Evolutionary conservation across 225 moss, liverwort and hornwort genomes (phyloP).

Genomic region (Pseudisothecium myosuroides): DNA sequence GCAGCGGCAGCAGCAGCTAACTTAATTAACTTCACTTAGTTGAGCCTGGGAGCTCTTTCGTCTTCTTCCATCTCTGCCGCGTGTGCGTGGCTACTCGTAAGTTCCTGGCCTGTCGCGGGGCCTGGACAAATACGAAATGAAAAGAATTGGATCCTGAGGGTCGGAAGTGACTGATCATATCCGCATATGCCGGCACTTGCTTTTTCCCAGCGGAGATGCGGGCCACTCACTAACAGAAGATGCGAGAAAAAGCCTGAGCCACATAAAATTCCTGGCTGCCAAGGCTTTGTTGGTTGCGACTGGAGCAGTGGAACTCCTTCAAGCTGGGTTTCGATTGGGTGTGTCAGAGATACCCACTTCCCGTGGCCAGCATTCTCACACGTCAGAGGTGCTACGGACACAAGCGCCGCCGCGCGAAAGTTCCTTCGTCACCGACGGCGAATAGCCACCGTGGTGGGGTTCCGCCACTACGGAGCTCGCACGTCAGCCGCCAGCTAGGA

Average conservation of each 20-base stretch:
- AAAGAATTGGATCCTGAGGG: background rate
- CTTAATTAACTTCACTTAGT: background rate
- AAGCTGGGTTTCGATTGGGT: background rate
- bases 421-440: background rate
- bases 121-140: background rate
- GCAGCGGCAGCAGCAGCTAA: background rate
- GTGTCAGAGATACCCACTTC: background rate
- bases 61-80: background rate
- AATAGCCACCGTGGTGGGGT: background rate
- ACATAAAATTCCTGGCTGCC: background rate
- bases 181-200: background rate
- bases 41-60: background rate
- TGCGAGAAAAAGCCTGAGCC: background rate
- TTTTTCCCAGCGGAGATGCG: background rate
- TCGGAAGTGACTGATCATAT: background rate
- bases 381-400: background rate
- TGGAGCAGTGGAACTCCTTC: background rate
- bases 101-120: background rate
- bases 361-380: background rate
- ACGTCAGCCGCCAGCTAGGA: constrained; percentile 9
- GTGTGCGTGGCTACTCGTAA: background rate
- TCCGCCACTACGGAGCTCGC: background rate
- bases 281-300: background rate
- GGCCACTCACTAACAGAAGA: background rate
- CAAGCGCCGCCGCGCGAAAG: background rate